Evolutionary conservation across 345 rosid species (phyloP), one percentile per base, ranked within the genome.

Genomic region (Gossypium thurberi): DNA sequence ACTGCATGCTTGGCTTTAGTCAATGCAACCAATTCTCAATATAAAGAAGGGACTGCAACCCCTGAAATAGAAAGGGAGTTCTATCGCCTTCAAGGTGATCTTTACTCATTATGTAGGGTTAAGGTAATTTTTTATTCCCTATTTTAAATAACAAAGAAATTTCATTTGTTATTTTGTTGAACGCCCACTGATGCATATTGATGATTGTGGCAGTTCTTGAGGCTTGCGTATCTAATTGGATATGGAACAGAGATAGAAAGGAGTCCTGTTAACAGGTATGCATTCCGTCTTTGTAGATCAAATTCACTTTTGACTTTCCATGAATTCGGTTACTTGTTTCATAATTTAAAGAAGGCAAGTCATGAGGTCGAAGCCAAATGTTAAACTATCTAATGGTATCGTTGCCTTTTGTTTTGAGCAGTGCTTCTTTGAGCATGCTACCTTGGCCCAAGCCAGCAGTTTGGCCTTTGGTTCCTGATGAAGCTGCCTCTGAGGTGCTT

Each of bases 341-440:
- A 33, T 6, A 0, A 69, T 51, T 50, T 69, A 51, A 69, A 26
- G 25, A 17, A 50, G 23, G 44, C 21, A 50, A 13, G 40, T 26
- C 15, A 26, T 26, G 59, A 15, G 58, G 43, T 17, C 2, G 43
- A 25, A 23, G 72, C 15, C 1, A 10, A 40, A 28, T 69, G 56
- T 51, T 21, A 51, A 2, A 72, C 26, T 8, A 18, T 17, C 21
- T 63, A 64, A 37, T 77, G 65, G 20, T 67, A 21, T 74, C 18
- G 55, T 64, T 63, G 21, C 55, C 63, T 65, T 77, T 77, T 58
- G 78, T 81, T 21, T 72, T 80, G 82, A 65, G 80, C 93, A 92
- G 99, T 87, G 99, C 98, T 76, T 91, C 86, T 28, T 96, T 95
- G 65, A 92, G 99, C 83, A 91, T 95, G 98, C 91, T 95, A 55